A percentile compares a stretch with the other conserved stretches of the same genome.
These are phyloP conservation scores for Paulownia fortunei DNA, from an alignment of 257 asterid species.

Conservation along the genomic window DNA sequence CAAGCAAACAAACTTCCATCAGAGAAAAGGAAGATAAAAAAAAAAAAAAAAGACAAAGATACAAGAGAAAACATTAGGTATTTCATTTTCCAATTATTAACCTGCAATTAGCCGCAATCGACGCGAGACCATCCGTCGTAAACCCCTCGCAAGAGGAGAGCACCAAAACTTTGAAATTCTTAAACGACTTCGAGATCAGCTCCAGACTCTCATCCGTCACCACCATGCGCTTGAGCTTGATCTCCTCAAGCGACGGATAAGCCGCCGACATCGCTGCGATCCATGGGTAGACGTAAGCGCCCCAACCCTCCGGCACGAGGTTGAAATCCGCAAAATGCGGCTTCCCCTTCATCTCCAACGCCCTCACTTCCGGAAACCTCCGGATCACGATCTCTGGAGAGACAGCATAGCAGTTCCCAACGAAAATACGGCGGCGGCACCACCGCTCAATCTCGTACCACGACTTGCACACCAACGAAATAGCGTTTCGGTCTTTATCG, in stretches of 20 bases:
- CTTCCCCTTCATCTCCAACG: slow-evolving; percentile 84
- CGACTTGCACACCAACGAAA: slow-evolving; percentile 84
- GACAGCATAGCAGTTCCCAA: slow-evolving; percentile 91
- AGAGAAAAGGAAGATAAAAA: neutral
- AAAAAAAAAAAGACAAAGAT: neutral
- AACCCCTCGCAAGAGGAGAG: slow-evolving; percentile 85
- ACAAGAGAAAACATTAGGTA: neutral
- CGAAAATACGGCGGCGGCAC: slow-evolving; percentile 76
- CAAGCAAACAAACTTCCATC: neutral
- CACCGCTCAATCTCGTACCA: slow-evolving; percentile 94
- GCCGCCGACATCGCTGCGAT: slow-evolving; percentile 67
- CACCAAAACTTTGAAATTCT: slow-evolving; percentile 77
- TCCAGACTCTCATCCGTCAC: slow-evolving; percentile 82
- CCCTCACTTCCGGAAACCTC: slow-evolving; percentile 77
- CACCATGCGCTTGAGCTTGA: slow-evolving; percentile 89
- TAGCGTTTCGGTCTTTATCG: slow-evolving; percentile 81
- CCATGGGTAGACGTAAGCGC: slow-evolving; percentile 80
- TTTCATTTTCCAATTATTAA: slow-evolving; percentile 4
- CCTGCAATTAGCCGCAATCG: slow-evolving; percentile 97
- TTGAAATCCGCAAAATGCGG: slow-evolving; percentile 96
- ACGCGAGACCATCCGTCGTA: slow-evolving; percentile 83
- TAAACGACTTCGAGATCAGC: slow-evolving; percentile 74
- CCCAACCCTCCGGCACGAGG: slow-evolving; percentile 96
- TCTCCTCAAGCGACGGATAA: slow-evolving; percentile 84
- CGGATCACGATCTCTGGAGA: slow-evolving; percentile 73